Conservation (phyloP, 129 eudicot species). For the Helianthus annuus region DNA sequence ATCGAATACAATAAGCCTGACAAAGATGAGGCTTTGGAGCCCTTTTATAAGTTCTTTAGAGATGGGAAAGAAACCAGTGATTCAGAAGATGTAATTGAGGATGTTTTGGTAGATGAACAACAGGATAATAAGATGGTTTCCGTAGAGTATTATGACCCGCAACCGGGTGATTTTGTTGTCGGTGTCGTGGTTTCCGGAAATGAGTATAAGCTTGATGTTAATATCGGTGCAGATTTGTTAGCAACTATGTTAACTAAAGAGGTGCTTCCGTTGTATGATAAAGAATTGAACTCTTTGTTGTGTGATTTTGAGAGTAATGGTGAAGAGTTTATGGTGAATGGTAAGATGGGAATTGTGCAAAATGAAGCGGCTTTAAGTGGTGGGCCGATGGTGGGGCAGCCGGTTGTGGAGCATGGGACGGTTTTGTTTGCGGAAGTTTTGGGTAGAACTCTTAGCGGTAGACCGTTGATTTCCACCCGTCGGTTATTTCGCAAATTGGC, state of each 20-base stretch:
- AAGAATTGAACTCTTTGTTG: constrained; percentile 69
- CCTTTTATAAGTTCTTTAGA: constrained; percentile 76
- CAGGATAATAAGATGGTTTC: constrained; percentile 46
- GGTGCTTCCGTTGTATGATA: constrained; percentile 82
- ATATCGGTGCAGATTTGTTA: constrained; percentile 80
- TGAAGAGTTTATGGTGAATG: constrained; percentile 65
- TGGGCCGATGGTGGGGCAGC: constrained; percentile 50
- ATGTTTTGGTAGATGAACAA: constrained; percentile 18
- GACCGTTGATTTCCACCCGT: constrained; percentile 81
- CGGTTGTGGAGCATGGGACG: constrained; percentile 92
- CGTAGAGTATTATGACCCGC: constrained; percentile 95
- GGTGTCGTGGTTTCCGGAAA: constrained; percentile 96
- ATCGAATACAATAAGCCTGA: constrained; percentile 36
- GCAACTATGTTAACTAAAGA: constrained; percentile 94
- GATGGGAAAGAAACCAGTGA: constrained; percentile 45
- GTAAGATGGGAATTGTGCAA: constrained; percentile 69
- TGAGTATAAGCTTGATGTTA: constrained; percentile 91
- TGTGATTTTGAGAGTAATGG: constrained; percentile 69
- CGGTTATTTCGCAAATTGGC: constrained; percentile 68
- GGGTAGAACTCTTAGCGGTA: constrained; percentile 92
- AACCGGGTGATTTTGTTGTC: constrained; percentile 84
- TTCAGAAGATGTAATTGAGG: constrained; percentile 34
- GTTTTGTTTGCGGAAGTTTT: constrained; percentile 85
- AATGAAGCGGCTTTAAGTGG: constrained; percentile 63
- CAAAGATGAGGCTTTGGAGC: constrained; percentile 72